Evolutionary conservation across 192 early-diverging fungal species (phyloP).

Genomic region (Coemansia sp.): DNA sequence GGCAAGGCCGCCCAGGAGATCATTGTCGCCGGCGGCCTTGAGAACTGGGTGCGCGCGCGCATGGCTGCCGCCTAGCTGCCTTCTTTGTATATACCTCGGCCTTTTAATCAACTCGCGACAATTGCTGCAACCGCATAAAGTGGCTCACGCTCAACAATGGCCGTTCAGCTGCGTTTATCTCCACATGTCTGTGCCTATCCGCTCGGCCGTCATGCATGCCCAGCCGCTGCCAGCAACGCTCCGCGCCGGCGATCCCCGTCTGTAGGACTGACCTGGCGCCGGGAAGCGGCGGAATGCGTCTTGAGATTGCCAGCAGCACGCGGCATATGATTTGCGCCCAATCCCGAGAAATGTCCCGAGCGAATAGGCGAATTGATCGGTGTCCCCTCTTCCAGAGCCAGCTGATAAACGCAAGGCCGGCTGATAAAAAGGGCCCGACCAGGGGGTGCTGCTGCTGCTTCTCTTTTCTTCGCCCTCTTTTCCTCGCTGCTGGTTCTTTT

Average conservation of each 20-base stretch:
- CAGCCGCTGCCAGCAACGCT: neutral
- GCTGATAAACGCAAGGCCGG: neutral
- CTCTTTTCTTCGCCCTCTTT: constrained; percentile 11
- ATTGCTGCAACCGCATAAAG: neutral
- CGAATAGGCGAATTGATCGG: constrained; percentile 3
- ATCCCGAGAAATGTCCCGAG: constrained; percentile 4
- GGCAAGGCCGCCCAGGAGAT: constrained; percentile 98
- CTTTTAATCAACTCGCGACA: too few relatives aligned
- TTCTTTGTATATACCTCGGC: neutral
- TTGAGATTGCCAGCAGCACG: too few relatives aligned
- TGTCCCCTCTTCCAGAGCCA: neutral
- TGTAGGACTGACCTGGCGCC: too few relatives aligned
- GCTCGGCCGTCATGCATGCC: neutral
- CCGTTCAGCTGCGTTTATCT: neutral
- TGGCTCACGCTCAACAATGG: constrained; percentile 3
- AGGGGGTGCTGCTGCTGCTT: neutral
- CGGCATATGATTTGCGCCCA: neutral
- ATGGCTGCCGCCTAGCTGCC: constrained; percentile 29
- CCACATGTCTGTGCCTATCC: neutral
- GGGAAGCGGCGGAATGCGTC: neutral
- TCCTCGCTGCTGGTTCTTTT: too few relatives aligned
- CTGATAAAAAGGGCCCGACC: constrained; percentile 4
- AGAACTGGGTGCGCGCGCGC: constrained; percentile 87
- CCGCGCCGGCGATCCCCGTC: too few relatives aligned
- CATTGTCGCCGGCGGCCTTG: constrained; percentile 88